Evolutionary conservation across 2,329 filamentous ascomycete species (phyloP).

Genomic region (Alternaria alternata): DNA sequence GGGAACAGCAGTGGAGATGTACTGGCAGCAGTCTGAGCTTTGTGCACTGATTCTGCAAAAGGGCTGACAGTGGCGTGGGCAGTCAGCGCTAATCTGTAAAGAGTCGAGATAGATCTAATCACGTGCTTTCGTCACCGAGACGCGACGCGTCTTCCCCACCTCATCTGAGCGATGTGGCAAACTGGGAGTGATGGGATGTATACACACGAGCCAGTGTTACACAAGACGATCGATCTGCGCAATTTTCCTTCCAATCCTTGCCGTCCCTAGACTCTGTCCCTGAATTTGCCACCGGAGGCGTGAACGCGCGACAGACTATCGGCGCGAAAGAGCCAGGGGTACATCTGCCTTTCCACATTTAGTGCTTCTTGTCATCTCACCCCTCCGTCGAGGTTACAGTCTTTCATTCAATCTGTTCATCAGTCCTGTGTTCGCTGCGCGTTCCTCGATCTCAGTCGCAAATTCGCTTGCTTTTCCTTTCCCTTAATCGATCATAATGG

Average conservation of each 20-base stretch:
- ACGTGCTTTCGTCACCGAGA: slow-evolving; percentile 14
- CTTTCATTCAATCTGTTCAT: slow-evolving; percentile 3
- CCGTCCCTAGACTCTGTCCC: slow-evolving; percentile 6
- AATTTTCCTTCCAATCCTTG: background rate
- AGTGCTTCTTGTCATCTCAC: slow-evolving; percentile 16
- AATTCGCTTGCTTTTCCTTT: slow-evolving; percentile 2
- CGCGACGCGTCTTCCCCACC: slow-evolving; percentile 17
- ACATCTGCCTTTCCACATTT: slow-evolving; percentile 26
- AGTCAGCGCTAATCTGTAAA: slow-evolving; percentile 4
- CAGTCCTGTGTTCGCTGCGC: background rate
- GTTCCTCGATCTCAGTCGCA: slow-evolving; percentile 1
- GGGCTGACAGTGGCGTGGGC: background rate
- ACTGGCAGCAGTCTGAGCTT: background rate
- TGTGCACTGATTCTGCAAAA: background rate
- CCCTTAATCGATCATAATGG: slow-evolving; percentile 24
- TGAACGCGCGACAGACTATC: slow-evolving; percentile 35
- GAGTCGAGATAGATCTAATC: background rate
- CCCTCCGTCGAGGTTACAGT: slow-evolving; percentile 13
- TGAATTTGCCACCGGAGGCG: slow-evolving; percentile 39
- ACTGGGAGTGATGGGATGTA: background rate
- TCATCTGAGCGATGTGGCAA: background rate
- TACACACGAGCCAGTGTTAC: background rate
- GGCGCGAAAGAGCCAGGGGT: slow-evolving; percentile 33
- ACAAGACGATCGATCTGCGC: slow-evolving; percentile 2
- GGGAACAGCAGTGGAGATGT: background rate